These are phyloP conservation scores for Malassezia furfur DNA, from an alignment of 1,284 basidiomycete species.

Conservation along the genomic window DNA sequence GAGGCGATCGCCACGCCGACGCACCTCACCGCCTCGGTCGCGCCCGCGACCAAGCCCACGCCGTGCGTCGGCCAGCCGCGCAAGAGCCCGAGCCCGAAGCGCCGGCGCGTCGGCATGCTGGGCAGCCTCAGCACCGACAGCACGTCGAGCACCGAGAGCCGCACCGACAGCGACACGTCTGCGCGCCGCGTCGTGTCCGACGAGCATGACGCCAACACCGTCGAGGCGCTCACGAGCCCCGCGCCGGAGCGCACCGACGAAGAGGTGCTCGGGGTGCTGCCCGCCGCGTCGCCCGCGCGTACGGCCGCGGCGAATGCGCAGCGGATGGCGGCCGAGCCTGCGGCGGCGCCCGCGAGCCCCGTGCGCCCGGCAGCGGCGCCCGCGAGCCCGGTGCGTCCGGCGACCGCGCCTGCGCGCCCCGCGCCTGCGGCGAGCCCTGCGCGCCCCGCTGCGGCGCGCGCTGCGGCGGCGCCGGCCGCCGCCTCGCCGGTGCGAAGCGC, in stretches of 20 bases:
- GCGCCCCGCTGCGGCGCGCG: background rate
- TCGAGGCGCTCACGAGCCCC: slow-evolving; percentile 2
- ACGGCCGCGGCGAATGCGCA: slow-evolving; percentile 2
- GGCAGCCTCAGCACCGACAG: background rate
- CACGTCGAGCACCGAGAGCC: background rate
- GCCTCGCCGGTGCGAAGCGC: no score
- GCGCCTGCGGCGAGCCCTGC: no score
- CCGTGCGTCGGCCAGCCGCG: slow-evolving; percentile 45
- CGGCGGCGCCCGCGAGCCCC: background rate
- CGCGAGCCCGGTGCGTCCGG: background rate
- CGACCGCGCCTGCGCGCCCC: background rate
- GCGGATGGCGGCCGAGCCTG: background rate
- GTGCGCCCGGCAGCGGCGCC: background rate
- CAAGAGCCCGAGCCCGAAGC: slow-evolving; percentile 42
- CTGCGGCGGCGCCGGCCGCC: background rate
- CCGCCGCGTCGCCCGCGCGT: background rate
- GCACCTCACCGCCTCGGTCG: background rate
- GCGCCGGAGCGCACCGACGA: slow-evolving; percentile 8
- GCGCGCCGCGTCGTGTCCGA: slow-evolving; percentile 5
- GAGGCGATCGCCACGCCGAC: slow-evolving; percentile 10
- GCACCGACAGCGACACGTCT: background rate
- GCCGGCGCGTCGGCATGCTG: slow-evolving; percentile 15
- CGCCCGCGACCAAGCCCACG: slow-evolving; percentile 32
- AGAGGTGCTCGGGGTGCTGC: slow-evolving; percentile 14
- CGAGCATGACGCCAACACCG: slow-evolving; percentile 8